A percentile compares a stretch with the other conserved stretches of the same genome.
phyloP scores from a whole-genome alignment of 2,329 filamentous ascomycete species.

The Aspergillus ochraceoroseus region DNA sequence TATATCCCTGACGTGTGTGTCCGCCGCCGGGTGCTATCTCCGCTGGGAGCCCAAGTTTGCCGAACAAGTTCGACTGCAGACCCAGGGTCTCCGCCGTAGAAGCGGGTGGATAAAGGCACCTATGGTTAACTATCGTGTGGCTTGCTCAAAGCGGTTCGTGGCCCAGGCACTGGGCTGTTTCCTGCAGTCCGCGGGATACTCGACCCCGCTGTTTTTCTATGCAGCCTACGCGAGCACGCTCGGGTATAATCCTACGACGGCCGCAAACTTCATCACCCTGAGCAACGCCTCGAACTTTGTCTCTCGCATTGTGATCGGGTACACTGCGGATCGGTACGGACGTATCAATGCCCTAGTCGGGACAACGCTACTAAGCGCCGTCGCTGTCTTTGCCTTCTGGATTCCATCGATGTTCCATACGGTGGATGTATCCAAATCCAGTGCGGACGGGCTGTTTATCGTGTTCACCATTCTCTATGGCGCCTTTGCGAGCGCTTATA shows the following conservation, averaged over 20 bases:
- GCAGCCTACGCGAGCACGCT: conserved; percentile 40
- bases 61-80: conserved; percentile 21
- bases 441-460: conserved; percentile 30
- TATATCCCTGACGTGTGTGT: conserved; percentile 30
- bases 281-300: conserved; percentile 43
- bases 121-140: conserved; percentile 31
- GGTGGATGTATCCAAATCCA: conserved; percentile 9
- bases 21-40: conserved; percentile 24
- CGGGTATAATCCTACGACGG: conserved; percentile 36
- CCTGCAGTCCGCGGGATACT: conserved; percentile 40
- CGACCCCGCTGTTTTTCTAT: conserved; percentile 41
- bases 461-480: conserved; percentile 36
- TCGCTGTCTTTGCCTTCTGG: conserved; percentile 29
- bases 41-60: conserved; percentile 31
- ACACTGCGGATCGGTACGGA: conserved; percentile 38
- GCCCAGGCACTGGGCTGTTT: conserved; percentile 37
- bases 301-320: conserved; percentile 39
- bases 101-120: conserved; percentile 27
- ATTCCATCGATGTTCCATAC: conserved; percentile 23
- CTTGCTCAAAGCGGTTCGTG: conserved; percentile 31
- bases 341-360: conserved; percentile 40
- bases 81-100: conserved; percentile 14
- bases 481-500: conserved; percentile 39
- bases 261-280: conserved; percentile 40
- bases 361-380: conserved; percentile 30